Evolutionary conservation across 2,329 filamentous ascomycete species (phyloP).

Genomic region (Diaporthe destruens): DNA sequence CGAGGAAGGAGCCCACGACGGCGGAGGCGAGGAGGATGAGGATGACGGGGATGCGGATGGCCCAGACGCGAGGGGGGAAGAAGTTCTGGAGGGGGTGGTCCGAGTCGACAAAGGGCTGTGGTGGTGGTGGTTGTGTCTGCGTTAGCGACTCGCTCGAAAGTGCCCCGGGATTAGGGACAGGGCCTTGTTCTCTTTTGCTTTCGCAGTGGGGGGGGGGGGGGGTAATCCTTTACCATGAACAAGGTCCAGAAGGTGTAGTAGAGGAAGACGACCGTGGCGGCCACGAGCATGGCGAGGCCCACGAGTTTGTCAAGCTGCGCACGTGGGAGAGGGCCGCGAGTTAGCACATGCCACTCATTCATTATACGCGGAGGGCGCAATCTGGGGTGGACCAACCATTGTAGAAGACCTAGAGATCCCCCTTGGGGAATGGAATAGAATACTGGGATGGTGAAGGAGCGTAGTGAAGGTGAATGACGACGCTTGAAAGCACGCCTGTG

Average conservation of each 20-base stretch:
- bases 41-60: slow-evolving; percentile 97
- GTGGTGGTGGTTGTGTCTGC: slow-evolving; percentile 8
- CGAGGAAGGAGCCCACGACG: slow-evolving; percentile 95
- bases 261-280: slow-evolving; percentile 72
- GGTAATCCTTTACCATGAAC: slow-evolving; percentile 79
- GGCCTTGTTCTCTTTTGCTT: neutral
- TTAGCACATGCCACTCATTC: slow-evolving; percentile 19
- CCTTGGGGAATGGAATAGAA: slow-evolving; percentile 3
- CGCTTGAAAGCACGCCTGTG: slow-evolving; percentile 21
- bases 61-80: slow-evolving; percentile 98
- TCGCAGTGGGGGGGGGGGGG: slow-evolving; percentile 13
- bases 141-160: slow-evolving; percentile 30
- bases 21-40: slow-evolving; percentile 91
- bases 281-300: slow-evolving; percentile 77
- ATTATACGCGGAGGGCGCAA: neutral
- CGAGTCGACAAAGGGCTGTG: slow-evolving; percentile 94
- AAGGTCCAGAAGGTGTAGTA: slow-evolving; percentile 99
- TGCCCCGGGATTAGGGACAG: slow-evolving; percentile 10
- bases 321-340: neutral
- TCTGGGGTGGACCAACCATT: slow-evolving; percentile 47
- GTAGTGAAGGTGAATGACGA: slow-evolving; percentile 37
- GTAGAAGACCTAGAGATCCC: slow-evolving; percentile 42
- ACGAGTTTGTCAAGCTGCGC: slow-evolving; percentile 87
- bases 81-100: slow-evolving; percentile 93
- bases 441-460: slow-evolving; percentile 36